phyloP scores from a whole-genome alignment of 2,329 filamentous ascomycete species.

The Ascochyta rabiei region DNA sequence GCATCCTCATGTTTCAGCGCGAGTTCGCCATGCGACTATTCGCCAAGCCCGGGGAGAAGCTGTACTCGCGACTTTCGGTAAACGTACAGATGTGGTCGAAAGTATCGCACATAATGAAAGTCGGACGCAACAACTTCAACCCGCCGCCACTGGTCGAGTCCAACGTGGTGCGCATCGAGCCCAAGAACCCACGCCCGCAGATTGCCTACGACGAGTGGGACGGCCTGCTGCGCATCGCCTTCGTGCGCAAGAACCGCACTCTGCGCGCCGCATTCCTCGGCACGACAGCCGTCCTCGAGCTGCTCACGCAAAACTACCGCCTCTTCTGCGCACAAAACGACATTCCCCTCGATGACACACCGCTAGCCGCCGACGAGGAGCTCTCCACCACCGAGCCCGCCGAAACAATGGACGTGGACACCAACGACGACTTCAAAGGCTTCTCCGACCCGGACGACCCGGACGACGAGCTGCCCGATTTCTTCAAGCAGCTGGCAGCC shows the following conservation, averaged over 20 bases:
- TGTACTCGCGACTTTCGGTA: conserved; percentile 89
- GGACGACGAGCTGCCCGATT: conserved; percentile 77
- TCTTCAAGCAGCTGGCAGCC: conserved; percentile 72
- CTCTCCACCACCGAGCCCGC: conserved; percentile 50
- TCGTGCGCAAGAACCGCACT: conserved; percentile 90
- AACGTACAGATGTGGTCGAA: conserved; percentile 93
- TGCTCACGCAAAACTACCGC: conserved; percentile 87
- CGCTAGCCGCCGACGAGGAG: conserved; percentile 34
- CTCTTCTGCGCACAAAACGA: conserved; percentile 90
- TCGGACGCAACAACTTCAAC: conserved; percentile 95
- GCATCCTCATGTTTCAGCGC: conserved; percentile 94
- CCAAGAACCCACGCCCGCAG: conserved; percentile 82
- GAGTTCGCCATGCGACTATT: conserved; percentile 92
- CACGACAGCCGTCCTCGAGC: conserved; percentile 77
- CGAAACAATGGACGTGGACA: conserved; percentile 57
- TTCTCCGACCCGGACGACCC: conserved; percentile 62
- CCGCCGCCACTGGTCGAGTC: conserved; percentile 92
- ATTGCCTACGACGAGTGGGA: conserved; percentile 97
- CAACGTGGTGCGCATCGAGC: conserved; percentile 87
- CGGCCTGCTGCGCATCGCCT: conserved; percentile 80
- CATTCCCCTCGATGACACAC: conserved; percentile 72
- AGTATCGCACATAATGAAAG: conserved; percentile 80
- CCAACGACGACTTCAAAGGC: conserved; percentile 53
- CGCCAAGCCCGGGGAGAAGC: conserved; percentile 82
- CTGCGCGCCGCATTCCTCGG: conserved; percentile 81